Evolutionary conservation across 768 basidiomycete species (phyloP).

Genomic region (Mycena maculata): DNA sequence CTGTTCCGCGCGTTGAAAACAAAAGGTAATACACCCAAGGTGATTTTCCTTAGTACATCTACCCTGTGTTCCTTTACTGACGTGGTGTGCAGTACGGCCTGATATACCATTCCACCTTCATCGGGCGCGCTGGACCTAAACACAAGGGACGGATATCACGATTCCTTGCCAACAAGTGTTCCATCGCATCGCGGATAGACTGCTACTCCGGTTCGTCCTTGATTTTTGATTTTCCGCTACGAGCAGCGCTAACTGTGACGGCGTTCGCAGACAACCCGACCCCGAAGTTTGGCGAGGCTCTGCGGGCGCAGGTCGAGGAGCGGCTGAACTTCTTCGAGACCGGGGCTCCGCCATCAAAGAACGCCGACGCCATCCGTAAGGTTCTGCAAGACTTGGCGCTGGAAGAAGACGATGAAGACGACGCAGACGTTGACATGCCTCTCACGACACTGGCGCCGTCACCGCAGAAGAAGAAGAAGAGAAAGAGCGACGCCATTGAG

Average conservation of each 20-base stretch:
- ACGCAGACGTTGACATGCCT: conserved; percentile 60
- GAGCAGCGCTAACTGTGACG: not conserved
- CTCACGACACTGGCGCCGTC: conserved; percentile 72
- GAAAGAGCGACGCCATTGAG: conserved; percentile 75
- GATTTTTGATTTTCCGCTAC: not conserved
- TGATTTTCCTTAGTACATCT: conserved; percentile 39
- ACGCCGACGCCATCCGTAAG: conserved; percentile 90
- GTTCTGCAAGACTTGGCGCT: conserved; percentile 83
- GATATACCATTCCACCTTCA: conserved; percentile 97
- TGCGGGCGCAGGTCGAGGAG: conserved; percentile 95
- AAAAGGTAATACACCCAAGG: conserved; percentile 98
- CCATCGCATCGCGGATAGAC: conserved; percentile 96
- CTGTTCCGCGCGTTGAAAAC: conserved; percentile 97
- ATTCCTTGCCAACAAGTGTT: conserved; percentile 99
- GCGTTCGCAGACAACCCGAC: conserved; percentile 78
- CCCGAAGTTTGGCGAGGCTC: conserved; percentile 93
- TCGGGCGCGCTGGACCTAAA: conserved; percentile 93
- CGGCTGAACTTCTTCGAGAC: conserved; percentile 94
- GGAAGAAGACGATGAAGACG: conserved; percentile 72
- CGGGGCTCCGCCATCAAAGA: conserved; percentile 89
- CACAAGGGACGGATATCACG: conserved; percentile 98
- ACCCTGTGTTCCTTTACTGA: not conserved
- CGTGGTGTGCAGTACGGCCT: conserved; percentile 82
- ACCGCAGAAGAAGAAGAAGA: conserved; percentile 72
- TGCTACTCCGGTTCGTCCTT: conserved; percentile 81